phyloP scores from a whole-genome alignment of 2,329 filamentous ascomycete species.

The Aureobasidium sp. region DNA sequence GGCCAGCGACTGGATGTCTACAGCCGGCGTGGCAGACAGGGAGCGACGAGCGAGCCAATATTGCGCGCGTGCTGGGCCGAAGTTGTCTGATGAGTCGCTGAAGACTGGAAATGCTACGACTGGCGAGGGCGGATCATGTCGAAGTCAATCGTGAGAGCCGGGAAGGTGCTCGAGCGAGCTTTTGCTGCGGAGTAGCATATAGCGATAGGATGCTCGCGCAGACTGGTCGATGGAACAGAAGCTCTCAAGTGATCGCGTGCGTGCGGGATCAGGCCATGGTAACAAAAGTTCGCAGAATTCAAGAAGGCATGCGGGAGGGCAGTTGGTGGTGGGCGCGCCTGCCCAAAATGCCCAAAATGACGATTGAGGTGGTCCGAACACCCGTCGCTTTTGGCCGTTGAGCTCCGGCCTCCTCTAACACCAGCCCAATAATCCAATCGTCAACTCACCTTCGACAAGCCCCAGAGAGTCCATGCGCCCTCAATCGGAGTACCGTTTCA shows the following conservation, averaged over 20 bases:
- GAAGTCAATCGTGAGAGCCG: slow-evolving; percentile 13
- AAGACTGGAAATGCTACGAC: slow-evolving; percentile 3
- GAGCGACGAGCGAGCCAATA: slow-evolving; percentile 2
- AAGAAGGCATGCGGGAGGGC: slow-evolving; percentile 3
- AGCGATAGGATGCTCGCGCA: neutral
- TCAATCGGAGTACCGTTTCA: neutral
- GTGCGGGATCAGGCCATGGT: slow-evolving; percentile 2
- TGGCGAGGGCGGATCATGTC: slow-evolving; percentile 14
- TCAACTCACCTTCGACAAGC: neutral
- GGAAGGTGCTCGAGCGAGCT: slow-evolving; percentile 6
- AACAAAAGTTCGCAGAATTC: slow-evolving; percentile 10
- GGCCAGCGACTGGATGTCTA: slow-evolving; percentile 9
- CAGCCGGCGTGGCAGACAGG: neutral
- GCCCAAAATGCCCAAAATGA: slow-evolving; percentile 8
- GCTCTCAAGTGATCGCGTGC: slow-evolving; percentile 4
- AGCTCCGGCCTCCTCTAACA: neutral
- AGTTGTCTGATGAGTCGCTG: neutral
- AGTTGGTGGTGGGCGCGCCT: slow-evolving; percentile 5
- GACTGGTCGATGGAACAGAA: neutral
- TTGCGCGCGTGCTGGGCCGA: slow-evolving; percentile 6
- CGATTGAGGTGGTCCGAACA: slow-evolving; percentile 2
- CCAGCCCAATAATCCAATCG: neutral
- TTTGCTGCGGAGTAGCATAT: slow-evolving; percentile 10
- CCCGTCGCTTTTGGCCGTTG: neutral
- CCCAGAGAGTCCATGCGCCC: neutral